Percentiles rank a stretch among this genome's conserved stretches.
These are phyloP conservation scores for Penicillium sp. DNA, from an alignment of 2,329 filamentous ascomycete species.

Conservation along the genomic window DNA sequence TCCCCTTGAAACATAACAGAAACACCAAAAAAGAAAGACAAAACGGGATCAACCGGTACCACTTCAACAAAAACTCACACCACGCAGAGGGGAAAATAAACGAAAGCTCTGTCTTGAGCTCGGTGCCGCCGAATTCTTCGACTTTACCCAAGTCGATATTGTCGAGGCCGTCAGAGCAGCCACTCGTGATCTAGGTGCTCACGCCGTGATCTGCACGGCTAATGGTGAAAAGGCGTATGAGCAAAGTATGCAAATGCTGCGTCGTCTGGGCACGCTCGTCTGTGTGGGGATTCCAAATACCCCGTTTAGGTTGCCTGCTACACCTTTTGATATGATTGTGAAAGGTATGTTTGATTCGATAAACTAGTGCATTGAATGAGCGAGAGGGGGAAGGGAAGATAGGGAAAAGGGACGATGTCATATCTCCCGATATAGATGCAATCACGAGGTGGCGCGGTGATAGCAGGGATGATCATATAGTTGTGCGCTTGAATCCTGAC, in stretches of 20 bases:
- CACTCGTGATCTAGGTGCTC: conserved; percentile 41
- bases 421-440: too few relatives aligned
- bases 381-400: too few relatives aligned
- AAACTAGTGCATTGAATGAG: too few relatives aligned
- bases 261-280: conserved; percentile 43
- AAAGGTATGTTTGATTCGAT: conserved; percentile 26
- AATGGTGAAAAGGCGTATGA: conserved; percentile 42
- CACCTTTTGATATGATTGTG: conserved; percentile 45
- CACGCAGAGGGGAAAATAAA: conserved; percentile 29
- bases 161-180: conserved; percentile 35
- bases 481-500: too few relatives aligned
- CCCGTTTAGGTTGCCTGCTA: conserved; percentile 41
- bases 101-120: conserved; percentile 29
- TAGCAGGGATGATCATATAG: too few relatives aligned
- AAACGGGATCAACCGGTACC: neutral
- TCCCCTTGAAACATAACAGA: too few relatives aligned
- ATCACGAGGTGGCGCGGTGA: too few relatives aligned
- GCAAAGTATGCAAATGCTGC: conserved; percentile 41
- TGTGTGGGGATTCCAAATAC: conserved; percentile 44
- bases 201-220: conserved; percentile 44
- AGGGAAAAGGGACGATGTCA: too few relatives aligned
- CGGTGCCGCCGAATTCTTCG: conserved; percentile 30
- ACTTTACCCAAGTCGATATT: conserved; percentile 33
- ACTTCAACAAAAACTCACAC: neutral
- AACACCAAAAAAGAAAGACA: too few relatives aligned